Percentiles rank a stretch among this genome's conserved stretches.
Evolutionary conservation across 2,329 filamentous ascomycete species (phyloP).

Genomic region (Colletotrichum melonis): DNA sequence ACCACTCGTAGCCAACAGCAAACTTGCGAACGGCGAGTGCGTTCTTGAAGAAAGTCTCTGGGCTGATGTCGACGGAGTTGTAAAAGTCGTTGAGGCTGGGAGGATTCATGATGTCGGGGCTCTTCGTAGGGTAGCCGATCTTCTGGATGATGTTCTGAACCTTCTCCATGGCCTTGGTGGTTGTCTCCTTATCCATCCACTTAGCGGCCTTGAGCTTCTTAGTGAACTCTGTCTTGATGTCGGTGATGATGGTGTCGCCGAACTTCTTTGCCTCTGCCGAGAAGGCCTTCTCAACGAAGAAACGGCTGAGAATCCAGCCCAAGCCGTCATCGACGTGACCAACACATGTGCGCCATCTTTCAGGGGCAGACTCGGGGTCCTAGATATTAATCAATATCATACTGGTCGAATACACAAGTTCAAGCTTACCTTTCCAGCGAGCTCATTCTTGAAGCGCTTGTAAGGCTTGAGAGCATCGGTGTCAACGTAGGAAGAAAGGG

Average conservation of each 20-base stretch:
- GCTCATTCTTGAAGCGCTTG: constrained; percentile 67
- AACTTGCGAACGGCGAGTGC: constrained; percentile 62
- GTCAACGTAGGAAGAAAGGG: constrained; percentile 65
- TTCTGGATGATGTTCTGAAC: constrained; percentile 75
- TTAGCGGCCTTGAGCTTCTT: constrained; percentile 66
- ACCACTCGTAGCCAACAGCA: constrained; percentile 63
- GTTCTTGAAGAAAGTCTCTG: constrained; percentile 68
- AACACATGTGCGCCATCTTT: constrained; percentile 76
- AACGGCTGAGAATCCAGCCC: constrained; percentile 76
- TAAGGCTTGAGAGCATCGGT: constrained; percentile 70
- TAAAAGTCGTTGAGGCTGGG: constrained; percentile 68
- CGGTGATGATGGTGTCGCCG: constrained; percentile 75
- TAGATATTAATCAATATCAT: constrained; percentile 36
- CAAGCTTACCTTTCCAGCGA: constrained; percentile 63
- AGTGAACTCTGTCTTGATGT: constrained; percentile 76
- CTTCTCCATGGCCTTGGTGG: constrained; percentile 70
- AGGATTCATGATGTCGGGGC: constrained; percentile 71
- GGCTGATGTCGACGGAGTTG: constrained; percentile 59
- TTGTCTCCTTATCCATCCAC: constrained; percentile 75
- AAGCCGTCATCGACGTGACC: constrained; percentile 66
- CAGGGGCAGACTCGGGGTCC: constrained; percentile 70
- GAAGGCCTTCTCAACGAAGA: constrained; percentile 77
- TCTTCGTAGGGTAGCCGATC: constrained; percentile 74
- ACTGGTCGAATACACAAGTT: too few species aligned
- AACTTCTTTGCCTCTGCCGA: constrained; percentile 73